Percentiles rank a stretch among this genome's conserved stretches.
These are phyloP conservation scores for Fusarium sp. DNA, from an alignment of 2,329 filamentous ascomycete species.

Conservation along the genomic window DNA sequence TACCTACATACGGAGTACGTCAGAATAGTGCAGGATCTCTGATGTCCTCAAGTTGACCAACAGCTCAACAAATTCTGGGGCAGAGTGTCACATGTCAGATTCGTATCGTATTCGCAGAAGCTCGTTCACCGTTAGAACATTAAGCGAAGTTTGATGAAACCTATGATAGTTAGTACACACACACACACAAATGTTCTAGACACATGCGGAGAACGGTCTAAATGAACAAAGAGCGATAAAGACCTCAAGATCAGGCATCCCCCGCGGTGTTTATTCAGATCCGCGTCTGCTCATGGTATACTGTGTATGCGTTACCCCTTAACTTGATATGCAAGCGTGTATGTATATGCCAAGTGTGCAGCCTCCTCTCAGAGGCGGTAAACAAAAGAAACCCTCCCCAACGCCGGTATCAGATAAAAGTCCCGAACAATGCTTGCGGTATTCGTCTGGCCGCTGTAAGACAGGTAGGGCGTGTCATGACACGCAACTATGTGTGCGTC, in stretches of 20 bases:
- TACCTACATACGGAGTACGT: not conserved
- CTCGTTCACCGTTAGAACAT: conserved; percentile 6
- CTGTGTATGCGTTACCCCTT: conserved; percentile 20
- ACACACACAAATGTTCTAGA: not conserved
- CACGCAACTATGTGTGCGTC: not conserved
- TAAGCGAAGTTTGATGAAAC: not conserved
- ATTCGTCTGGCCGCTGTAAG: conserved; percentile 15
- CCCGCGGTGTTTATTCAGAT: conserved; percentile 25
- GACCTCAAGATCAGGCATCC: not conserved
- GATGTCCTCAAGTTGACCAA: not conserved
- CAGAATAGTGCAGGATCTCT: not conserved
- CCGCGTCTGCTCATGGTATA: conserved; percentile 27
- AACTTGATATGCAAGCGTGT: conserved; percentile 20
- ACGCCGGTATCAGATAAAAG: conserved; percentile 31
- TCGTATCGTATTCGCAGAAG: conserved; percentile 17
- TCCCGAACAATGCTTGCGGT: conserved; percentile 17
- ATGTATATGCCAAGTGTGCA: conserved; percentile 22
- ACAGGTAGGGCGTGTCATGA: conserved; percentile 12
- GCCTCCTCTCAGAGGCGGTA: conserved; percentile 13
- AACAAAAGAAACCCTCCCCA: conserved; percentile 25
- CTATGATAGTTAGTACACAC: not conserved
- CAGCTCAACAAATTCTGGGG: not conserved
- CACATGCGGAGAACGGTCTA: not conserved
- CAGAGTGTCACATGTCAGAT: conserved; percentile 13
- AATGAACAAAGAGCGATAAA: not conserved